Evolutionary conservation across 139 green algal genomes (phyloP).

Genomic region (Coelastrella sp.): DNA sequence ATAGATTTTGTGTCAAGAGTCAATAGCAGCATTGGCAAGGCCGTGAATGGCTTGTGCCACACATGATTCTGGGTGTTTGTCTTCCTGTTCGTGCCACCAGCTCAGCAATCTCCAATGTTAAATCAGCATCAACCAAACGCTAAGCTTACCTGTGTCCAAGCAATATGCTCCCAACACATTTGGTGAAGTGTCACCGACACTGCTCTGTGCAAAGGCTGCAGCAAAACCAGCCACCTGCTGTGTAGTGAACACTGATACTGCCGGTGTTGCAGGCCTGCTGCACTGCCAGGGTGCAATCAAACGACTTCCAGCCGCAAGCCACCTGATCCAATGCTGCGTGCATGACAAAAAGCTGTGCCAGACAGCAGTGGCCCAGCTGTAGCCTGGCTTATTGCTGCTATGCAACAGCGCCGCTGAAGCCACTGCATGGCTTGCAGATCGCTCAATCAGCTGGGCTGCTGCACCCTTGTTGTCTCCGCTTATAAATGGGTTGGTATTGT

Average conservation of each 20-base stretch:
- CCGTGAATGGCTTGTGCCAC: conserved; percentile 79
- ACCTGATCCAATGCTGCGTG: background rate
- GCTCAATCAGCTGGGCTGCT: conserved; percentile 80
- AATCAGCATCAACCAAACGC: background rate
- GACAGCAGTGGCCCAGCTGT: background rate
- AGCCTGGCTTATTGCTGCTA: background rate
- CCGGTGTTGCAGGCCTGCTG: background rate
- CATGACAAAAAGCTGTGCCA: background rate
- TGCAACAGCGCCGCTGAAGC: background rate
- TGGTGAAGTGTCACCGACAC: conserved; percentile 85
- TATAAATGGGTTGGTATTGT: conserved; percentile 84
- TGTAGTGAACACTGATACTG: background rate
- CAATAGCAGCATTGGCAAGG: conserved; percentile 72
- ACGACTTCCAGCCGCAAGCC: no score
- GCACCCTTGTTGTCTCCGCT: conserved; percentile 89
- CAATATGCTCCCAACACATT: conserved; percentile 85
- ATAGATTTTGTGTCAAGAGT: conserved; percentile 82
- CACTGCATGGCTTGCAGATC: background rate
- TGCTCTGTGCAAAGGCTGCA: conserved; percentile 83
- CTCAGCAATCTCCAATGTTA: conserved; percentile 39
- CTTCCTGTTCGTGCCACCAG: conserved; percentile 72
- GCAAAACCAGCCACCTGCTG: conserved; percentile 58
- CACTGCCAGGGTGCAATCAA: background rate
- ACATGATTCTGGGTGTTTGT: conserved; percentile 76
- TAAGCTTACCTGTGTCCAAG: conserved; percentile 75